phyloP scores from a whole-genome alignment of 768 basidiomycete genomes.

The Rubroboletus pulcherrimus region DNA sequence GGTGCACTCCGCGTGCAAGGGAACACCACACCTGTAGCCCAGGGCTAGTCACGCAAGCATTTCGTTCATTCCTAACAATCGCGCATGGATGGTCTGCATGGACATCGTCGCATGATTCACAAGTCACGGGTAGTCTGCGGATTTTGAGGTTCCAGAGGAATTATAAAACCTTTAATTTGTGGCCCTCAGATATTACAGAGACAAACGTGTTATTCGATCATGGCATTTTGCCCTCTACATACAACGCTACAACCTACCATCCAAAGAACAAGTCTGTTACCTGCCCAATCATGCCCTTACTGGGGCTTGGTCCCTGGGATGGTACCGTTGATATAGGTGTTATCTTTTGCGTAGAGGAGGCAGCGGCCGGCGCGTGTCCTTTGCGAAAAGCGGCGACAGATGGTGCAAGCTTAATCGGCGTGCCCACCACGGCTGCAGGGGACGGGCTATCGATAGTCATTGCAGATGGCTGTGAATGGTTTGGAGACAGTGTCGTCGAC shows the following conservation, averaged over 20 bases:
- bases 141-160: neutral
- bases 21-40: neutral
- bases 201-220: neutral
- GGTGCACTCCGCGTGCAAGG: neutral
- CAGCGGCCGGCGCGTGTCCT: constrained; percentile 28
- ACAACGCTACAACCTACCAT: constrained; percentile 46
- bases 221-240: neutral
- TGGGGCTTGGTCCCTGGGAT: constrained; percentile 34
- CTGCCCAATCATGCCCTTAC: constrained; percentile 64
- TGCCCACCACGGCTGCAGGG: constrained; percentile 50
- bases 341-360: constrained; percentile 23
- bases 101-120: neutral
- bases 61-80: neutral
- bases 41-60: neutral
- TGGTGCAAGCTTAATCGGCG: constrained; percentile 69
- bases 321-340: constrained; percentile 6
- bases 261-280: constrained; percentile 80
- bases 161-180: too few species aligned
- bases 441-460: constrained; percentile 48
- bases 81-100: too few species aligned
- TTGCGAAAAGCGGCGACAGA: constrained; percentile 70
- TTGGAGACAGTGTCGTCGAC: constrained; percentile 6
- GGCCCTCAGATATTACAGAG: neutral
- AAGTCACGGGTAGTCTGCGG: neutral
- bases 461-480: constrained; percentile 30